Base-by-base conservation (phyloP, 176 grass and related monocot genomes). In the Triticum monococcum region DNA sequence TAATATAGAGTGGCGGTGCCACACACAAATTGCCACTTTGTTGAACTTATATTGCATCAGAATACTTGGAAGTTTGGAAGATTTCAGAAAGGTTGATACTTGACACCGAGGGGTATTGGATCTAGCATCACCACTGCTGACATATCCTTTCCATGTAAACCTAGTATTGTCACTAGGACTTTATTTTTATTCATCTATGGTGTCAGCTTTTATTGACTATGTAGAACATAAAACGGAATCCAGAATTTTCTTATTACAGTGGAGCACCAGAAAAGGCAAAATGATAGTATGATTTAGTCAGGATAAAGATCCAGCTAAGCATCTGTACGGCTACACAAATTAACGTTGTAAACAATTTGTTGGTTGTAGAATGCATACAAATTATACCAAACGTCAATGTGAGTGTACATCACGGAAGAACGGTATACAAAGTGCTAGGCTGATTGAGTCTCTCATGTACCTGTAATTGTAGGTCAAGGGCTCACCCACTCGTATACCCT, bases 391-490 rank as follows among this genome's bases (percentile, higher is more conserved):
- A 77, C 48, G 3, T 31, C 8, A 50, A 54, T 54, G 25, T 17
- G 8, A 22, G 7, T 30, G 46, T 31, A 9, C 25, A 75, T 52
- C 16, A 75, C 1, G 25, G 72, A 17, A 18, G 13, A 75, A 31
- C 4, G n/a, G 25, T 20, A 54, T 31, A 31, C 3, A 18, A 45
- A 73, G n/a, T 75, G 48, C 25, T 52, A 50, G 38, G 35, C 7
- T 75, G 17, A 81, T n/a, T 28, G 80, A 67, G 23, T n/a, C 61
- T 88, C 64, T 85, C 32, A 89, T 26, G 7, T 90, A 94, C 89
- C 91, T 96, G 89, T 96, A 93, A 87, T 93, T 77, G 84, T 93
- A 96, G 60, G 91, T 96, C 88, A 96, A 88, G 32, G 94, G 87
- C 43, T 84, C 88, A 22, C 85, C 89, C 12, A 67, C 85, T 81